phyloP scores from a whole-genome alignment of 2,329 filamentous ascomycete genomes.

The Microdochium nivale region DNA sequence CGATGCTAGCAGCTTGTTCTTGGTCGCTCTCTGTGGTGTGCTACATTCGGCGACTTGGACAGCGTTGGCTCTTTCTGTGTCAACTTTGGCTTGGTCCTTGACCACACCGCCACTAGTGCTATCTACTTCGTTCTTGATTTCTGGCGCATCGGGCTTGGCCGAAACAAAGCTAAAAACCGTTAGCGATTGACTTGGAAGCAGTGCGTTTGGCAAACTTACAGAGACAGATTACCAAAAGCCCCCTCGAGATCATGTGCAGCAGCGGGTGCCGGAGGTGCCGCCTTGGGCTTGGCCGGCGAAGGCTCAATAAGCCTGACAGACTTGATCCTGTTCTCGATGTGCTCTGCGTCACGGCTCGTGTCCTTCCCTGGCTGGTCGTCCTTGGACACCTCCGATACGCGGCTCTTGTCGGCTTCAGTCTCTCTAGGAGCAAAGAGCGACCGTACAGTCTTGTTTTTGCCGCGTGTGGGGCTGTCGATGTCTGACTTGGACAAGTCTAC shows the following conservation, averaged over 20 bases:
- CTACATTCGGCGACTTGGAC: background rate
- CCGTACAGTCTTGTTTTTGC: background rate
- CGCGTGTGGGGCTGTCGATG: background rate
- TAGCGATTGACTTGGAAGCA: background rate
- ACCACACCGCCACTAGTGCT: background rate
- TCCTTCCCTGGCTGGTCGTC: background rate
- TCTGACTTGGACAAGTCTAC: background rate
- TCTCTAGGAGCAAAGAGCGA: background rate
- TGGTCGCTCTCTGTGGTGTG: background rate
- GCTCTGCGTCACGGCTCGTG: background rate
- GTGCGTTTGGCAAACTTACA: background rate
- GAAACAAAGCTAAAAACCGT: background rate
- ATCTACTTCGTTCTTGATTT: background rate
- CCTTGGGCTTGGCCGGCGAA: background rate
- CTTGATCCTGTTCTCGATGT: background rate
- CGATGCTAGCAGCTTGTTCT: constrained; percentile 14
- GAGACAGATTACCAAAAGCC: background rate
- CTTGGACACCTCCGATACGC: background rate
- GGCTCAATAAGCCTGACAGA: background rate
- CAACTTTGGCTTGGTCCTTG: background rate
- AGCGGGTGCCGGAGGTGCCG: background rate
- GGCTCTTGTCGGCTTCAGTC: background rate
- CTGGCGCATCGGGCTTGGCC: background rate
- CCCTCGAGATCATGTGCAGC: background rate
- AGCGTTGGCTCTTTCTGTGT: background rate